Evolutionary conservation across 345 rosid species (phyloP).

Genomic region (Salix viminalis): DNA sequence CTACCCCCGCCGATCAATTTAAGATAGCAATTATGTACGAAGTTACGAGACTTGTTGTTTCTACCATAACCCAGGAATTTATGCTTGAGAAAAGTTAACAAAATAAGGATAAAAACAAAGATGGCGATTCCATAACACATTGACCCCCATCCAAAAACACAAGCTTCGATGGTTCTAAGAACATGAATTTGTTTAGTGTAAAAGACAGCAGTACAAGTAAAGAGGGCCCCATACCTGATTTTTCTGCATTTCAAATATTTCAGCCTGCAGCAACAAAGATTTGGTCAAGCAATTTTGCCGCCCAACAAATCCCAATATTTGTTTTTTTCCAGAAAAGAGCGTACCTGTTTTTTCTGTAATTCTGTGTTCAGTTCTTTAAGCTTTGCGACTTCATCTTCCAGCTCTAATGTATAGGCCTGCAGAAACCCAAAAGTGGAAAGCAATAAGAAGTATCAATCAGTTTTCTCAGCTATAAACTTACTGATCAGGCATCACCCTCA

Average conservation of each 20-base stretch:
- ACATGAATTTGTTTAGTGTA: not conserved
- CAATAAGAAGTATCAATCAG: not conserved
- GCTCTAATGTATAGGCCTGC: conserved; percentile 27
- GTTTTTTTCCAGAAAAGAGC: not conserved
- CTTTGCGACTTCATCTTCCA: conserved; percentile 29
- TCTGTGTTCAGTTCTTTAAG: conserved; percentile 27
- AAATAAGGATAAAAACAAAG: not conserved
- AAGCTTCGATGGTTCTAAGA: not conserved
- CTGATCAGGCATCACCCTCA: not conserved
- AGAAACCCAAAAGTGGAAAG: conserved; percentile 10
- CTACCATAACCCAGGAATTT: not conserved
- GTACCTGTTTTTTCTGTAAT: conserved; percentile 28
- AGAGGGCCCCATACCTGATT: conserved; percentile 42
- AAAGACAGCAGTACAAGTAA: conserved; percentile 3
- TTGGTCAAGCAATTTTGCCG: conserved; percentile 1
- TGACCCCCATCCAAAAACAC: not conserved
- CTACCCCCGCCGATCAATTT: not conserved
- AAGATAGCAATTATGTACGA: not conserved
- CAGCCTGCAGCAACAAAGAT: conserved; percentile 49
- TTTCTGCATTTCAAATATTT: conserved; percentile 48
- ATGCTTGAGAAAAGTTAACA: not conserved
- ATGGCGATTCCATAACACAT: not conserved
- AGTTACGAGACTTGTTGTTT: not conserved
- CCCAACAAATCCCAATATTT: not conserved
- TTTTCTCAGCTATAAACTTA: not conserved